Evolutionary conservation across 371 early-diverging fungal species (phyloP).

Genomic region (Sporodiniella umbellata): DNA sequence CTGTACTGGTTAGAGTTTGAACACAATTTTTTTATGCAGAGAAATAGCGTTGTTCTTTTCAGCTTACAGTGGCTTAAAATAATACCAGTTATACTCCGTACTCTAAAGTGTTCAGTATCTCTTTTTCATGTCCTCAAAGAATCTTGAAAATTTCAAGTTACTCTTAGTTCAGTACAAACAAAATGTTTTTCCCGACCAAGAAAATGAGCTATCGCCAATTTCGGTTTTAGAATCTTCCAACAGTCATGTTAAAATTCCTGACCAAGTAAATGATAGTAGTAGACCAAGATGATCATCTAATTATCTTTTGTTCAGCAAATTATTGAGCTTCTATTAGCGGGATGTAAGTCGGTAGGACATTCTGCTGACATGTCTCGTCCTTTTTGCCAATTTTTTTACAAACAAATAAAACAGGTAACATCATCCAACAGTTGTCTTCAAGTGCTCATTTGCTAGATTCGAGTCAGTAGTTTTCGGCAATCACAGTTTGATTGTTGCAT

Average conservation of each 20-base stretch:
- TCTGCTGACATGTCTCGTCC: slow-evolving; percentile 26
- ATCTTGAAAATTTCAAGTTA: slow-evolving; percentile 2
- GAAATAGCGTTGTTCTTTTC: neutral
- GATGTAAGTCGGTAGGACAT: slow-evolving; percentile 30
- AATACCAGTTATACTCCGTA: neutral
- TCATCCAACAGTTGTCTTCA: neutral
- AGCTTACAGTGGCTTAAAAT: slow-evolving; percentile 1
- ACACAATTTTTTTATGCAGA: too few species aligned
- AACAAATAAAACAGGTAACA: slow-evolving; percentile 39
- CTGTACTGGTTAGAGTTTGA: too few species aligned
- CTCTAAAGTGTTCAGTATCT: neutral
- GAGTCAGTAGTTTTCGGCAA: slow-evolving; percentile 27
- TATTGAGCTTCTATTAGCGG: slow-evolving; percentile 39
- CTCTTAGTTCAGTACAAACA: slow-evolving; percentile 2
- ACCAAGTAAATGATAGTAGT: slow-evolving; percentile 3
- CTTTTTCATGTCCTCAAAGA: slow-evolving; percentile 2
- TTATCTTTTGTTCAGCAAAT: slow-evolving; percentile 23
- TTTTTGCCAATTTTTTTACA: slow-evolving; percentile 46
- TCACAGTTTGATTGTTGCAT: slow-evolving; percentile 34
- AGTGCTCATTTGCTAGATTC: slow-evolving; percentile 23
- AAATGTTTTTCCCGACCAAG: neutral
- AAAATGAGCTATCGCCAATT: neutral
- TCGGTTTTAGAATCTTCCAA: neutral
- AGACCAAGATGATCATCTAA: neutral
- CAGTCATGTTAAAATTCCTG: slow-evolving; percentile 15